These are phyloP conservation scores for Plasmodium sp. DNA, from an alignment of 169 alveolate species.

Conservation along the genomic window DNA sequence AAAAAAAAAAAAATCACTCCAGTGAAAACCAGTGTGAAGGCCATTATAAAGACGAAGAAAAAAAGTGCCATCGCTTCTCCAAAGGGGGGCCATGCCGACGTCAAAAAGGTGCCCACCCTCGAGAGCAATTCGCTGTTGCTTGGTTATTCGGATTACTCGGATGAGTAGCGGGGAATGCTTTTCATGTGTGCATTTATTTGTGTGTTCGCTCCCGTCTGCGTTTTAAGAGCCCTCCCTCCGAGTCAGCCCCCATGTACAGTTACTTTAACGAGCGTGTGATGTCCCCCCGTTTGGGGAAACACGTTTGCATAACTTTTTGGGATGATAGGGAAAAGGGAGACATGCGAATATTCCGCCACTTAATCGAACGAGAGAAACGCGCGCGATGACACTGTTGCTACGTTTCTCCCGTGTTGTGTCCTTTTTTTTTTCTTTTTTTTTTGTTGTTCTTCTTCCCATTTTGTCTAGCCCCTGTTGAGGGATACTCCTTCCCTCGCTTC, in stretches of 20 bases:
- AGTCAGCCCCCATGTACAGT: background rate
- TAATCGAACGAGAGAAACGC: background rate
- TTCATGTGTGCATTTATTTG: background rate
- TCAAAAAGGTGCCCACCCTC: background rate
- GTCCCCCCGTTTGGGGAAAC: background rate
- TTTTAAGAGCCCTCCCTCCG: background rate
- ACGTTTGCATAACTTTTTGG: background rate
- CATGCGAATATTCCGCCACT: background rate
- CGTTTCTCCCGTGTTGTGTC: background rate
- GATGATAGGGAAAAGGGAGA: background rate
- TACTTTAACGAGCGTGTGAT: background rate
- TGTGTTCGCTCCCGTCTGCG: background rate
- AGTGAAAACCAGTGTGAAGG: constrained; percentile 20
- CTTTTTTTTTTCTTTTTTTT: background rate
- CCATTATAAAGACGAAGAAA: constrained; percentile 67
- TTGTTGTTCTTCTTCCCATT: background rate
- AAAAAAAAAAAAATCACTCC: constrained; percentile 24
- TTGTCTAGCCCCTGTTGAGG: background rate
- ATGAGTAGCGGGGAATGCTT: background rate
- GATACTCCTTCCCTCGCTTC: background rate
- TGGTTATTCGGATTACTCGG: constrained; percentile 66
- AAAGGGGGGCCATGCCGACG: background rate
- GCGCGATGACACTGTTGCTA: background rate
- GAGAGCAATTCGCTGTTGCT: background rate
- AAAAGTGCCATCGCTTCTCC: background rate